Base-by-base conservation (phyloP, 805 yeast species). In the Lipomyces orientalis region DNA sequence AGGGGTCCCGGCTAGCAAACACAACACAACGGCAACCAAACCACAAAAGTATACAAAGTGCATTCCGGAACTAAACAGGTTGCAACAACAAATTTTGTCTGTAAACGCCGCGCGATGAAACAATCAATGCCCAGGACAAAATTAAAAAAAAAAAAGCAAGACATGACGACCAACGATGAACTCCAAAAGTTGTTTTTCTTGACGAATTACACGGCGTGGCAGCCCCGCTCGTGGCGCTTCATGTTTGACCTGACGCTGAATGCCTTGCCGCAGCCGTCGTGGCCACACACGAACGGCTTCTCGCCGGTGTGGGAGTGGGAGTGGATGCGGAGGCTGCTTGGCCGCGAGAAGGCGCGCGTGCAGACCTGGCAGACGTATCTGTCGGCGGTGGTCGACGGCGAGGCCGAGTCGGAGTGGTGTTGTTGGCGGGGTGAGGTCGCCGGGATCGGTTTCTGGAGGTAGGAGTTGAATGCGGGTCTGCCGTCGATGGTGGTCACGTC, bases 211-310 rank as follows among this genome's bases (percentile, higher is more conserved):
- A 22, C 14, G 14, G 73, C 59, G 59, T 71, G 74, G 43, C 74
- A 71, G 14, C 74, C 74, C 12, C 74, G 88, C 71, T 85, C 83
- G 78, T 92, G 97, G 69, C 97, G 83, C n/a, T 91, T 84, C 89
- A 93, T 86, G 76, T 92, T 92, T 39, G 92, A 87, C 73, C 92
- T 86, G 39, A 93, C 97, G 29, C 88, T 85, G 76, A 92, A 93
- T 5, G 84, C 75, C 71, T 89, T 86, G 0, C 88, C 89, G 77
- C 97, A 92, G 49, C 84, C 85, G 0, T 80, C 80, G 87, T 90
- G 88, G n/a, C 81, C 78, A 75, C 93, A 89, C 61, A 79, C 79
- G 75, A 86, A 89, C 10, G 93, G 93, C 71, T 88, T 88, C 73
- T 88, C 92, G 39, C 93, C 93, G 0, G 93, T 88, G 77, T 92